Percentiles rank a stretch among this genome's conserved stretches.
phyloP scores from a whole-genome alignment of 1,284 basidiomycete genomes.

The Papiliotrema nemorosa region DNA sequence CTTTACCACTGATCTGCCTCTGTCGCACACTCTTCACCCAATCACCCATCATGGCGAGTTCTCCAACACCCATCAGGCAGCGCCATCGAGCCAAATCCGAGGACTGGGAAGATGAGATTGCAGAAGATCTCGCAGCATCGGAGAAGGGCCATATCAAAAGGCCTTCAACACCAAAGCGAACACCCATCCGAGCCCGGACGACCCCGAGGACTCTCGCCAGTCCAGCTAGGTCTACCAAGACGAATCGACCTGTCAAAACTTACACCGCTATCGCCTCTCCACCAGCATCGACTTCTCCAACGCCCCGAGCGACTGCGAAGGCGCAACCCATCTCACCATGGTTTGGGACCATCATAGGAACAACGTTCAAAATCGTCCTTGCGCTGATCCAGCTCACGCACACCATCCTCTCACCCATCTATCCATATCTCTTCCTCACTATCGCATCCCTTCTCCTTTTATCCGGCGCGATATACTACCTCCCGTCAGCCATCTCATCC shows the following conservation, averaged over 20 bases:
- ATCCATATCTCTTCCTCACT: slow-evolving; percentile 7
- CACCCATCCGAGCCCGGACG: too few species aligned
- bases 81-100: neutral
- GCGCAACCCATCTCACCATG: too few species aligned
- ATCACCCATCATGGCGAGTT: too few species aligned
- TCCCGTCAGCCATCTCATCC: slow-evolving; percentile 16
- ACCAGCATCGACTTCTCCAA: neutral
- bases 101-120: slow-evolving; percentile 1
- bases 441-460: neutral
- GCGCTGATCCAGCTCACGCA: slow-evolving; percentile 4
- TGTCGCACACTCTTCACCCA: too few species aligned
- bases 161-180: too few species aligned
- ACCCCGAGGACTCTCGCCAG: too few species aligned
- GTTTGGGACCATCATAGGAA: neutral
- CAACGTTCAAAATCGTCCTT: slow-evolving; percentile 1
- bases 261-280: neutral
- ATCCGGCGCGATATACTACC: slow-evolving; percentile 12
- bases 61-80: too few species aligned
- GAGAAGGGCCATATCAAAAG: too few species aligned
- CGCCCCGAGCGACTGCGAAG: too few species aligned
- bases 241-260: too few species aligned
- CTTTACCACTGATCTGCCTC: too few species aligned
- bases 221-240: too few species aligned
- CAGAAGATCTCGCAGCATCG: neutral
- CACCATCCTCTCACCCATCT: slow-evolving; percentile 2